A percentile compares a stretch with the other conserved stretches of the same genome.
phyloP scores from a whole-genome alignment of 2,329 filamentous ascomycete species.

The Claviceps sp. region DNA sequence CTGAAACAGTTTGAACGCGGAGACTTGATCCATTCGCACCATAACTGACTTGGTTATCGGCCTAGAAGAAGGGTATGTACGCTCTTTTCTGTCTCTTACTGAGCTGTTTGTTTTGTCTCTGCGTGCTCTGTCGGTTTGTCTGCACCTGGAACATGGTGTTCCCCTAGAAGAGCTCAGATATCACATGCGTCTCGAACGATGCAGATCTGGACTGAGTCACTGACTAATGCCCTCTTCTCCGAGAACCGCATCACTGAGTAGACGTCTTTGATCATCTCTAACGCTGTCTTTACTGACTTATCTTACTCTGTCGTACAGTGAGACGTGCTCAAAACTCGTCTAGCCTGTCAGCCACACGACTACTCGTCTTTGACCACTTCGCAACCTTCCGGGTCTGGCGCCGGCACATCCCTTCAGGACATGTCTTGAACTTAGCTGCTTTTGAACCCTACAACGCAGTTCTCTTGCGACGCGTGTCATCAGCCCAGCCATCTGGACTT shows the following conservation, averaged over 20 bases:
- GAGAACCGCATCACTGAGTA: background rate
- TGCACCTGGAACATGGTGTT: background rate
- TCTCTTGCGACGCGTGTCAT: constrained; percentile 10
- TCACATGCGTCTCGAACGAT: background rate
- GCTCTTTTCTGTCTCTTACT: background rate
- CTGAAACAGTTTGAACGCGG: background rate
- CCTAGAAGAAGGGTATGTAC: background rate
- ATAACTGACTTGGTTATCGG: background rate
- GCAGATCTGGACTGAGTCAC: background rate
- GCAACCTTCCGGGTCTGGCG: constrained; percentile 5
- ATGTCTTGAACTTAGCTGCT: constrained; percentile 5
- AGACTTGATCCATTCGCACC: background rate
- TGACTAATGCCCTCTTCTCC: background rate
- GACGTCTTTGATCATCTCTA: background rate
- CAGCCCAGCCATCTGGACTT: background rate
- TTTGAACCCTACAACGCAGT: constrained; percentile 9
- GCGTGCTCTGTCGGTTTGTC: background rate
- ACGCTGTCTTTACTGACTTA: background rate
- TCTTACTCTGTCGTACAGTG: background rate
- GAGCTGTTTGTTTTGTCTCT: background rate
- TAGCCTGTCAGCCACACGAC: background rate
- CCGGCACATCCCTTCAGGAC: constrained; percentile 3
- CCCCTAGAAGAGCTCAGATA: background rate
- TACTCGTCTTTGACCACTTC: background rate
- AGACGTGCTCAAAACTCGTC: background rate